Conservation (phyloP, 2,329 filamentous ascomycete species). For the Penicillium sp. region DNA sequence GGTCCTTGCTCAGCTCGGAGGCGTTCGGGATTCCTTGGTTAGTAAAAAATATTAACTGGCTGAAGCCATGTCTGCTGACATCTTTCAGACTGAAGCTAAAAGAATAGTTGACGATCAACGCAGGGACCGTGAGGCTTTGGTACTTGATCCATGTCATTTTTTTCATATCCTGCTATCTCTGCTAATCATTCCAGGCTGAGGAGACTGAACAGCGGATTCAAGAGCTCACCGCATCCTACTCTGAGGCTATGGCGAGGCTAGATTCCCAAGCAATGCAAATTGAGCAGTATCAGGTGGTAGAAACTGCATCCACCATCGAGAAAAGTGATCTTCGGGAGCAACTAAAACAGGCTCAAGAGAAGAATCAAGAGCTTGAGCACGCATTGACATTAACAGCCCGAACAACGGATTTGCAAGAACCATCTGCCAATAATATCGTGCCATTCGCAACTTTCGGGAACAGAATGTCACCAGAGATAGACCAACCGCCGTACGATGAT, state of each 20-base stretch:
- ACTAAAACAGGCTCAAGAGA: conserved; percentile 21
- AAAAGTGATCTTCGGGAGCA: conserved; percentile 18
- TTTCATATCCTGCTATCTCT: conserved; percentile 11
- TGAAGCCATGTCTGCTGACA: conserved; percentile 10
- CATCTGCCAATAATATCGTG: conserved; percentile 21
- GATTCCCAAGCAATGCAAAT: conserved; percentile 19
- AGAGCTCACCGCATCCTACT: conserved; percentile 12
- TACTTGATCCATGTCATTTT: conserved; percentile 5
- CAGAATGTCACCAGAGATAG: conserved; percentile 17
- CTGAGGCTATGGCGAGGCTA: conserved; percentile 13
- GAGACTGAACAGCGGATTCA: conserved; percentile 21
- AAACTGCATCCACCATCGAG: conserved; percentile 15
- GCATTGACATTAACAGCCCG: background rate
- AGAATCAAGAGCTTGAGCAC: conserved; percentile 22
- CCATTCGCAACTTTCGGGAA: conserved; percentile 34
- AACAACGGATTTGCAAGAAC: background rate
- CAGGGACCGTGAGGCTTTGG: conserved; percentile 16
- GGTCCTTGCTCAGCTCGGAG: conserved; percentile 21
- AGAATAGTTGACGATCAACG: conserved; percentile 9
- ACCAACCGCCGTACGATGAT: conserved; percentile 19
- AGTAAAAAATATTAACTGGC: background rate
- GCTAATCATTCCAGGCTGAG: conserved; percentile 13
- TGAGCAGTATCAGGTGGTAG: conserved; percentile 22
- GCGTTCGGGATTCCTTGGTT: conserved; percentile 27
- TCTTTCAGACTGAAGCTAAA: conserved; percentile 20